phyloP scores from a whole-genome alignment of 2,329 filamentous ascomycete species.

The Tolypocladium paradoxum region DNA sequence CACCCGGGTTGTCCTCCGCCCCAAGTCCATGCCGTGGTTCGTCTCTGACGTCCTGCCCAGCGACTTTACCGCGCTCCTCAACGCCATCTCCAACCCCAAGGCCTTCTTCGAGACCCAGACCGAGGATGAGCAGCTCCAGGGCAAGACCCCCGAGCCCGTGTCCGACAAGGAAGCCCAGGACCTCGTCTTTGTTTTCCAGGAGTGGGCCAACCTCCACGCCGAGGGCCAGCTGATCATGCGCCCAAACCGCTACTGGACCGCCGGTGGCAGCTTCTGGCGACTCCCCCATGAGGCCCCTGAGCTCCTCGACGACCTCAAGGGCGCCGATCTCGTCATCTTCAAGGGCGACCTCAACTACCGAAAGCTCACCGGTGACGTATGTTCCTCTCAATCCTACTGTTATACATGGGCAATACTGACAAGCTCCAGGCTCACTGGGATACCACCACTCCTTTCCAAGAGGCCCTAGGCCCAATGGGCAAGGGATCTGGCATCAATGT shows the following conservation, averaged over 20 bases:
- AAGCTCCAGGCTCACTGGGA: constrained; percentile 50
- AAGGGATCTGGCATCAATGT: constrained; percentile 72
- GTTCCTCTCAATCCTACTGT: constrained; percentile 14
- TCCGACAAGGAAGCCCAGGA: constrained; percentile 56
- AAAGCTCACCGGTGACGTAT: constrained; percentile 81
- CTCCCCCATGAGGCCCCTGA: constrained; percentile 58
- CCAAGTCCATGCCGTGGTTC: constrained; percentile 96
- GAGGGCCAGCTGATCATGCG: constrained; percentile 77
- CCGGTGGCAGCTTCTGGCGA: constrained; percentile 79
- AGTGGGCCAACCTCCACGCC: constrained; percentile 70
- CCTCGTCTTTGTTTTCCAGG: constrained; percentile 66
- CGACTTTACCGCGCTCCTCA: constrained; percentile 77
- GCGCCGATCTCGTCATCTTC: constrained; percentile 82
- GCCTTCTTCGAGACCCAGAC: constrained; percentile 67
- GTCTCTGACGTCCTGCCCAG: constrained; percentile 85
- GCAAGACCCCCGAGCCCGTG: constrained; percentile 49
- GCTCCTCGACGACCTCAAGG: constrained; percentile 67
- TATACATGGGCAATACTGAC: not conserved
- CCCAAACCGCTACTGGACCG: constrained; percentile 86
- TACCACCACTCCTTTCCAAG: constrained; percentile 72
- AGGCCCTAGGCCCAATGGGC: constrained; percentile 79
- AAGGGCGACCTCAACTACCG: constrained; percentile 97
- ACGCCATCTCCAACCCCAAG: constrained; percentile 66
- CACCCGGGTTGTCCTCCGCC: constrained; percentile 77
- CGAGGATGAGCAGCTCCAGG: constrained; percentile 51